Percentiles rank a stretch among this genome's conserved stretches.
These are phyloP conservation scores for Massospora cicadina DNA, from an alignment of 371 early-diverging fungal genomes.

Conservation along the genomic window DNA sequence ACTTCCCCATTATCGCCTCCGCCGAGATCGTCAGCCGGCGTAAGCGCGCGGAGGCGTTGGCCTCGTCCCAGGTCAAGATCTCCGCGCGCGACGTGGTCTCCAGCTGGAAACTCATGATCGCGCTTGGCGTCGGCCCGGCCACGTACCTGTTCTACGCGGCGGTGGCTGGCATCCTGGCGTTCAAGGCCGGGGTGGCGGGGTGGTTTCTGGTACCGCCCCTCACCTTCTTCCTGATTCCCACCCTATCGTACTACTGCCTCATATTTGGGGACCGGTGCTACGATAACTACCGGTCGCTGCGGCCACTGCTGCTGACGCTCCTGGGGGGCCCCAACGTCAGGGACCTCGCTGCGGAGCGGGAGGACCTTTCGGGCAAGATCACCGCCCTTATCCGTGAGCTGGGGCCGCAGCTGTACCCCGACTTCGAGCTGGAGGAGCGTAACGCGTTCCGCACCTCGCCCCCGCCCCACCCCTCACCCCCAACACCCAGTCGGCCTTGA, in stretches of 20 bases:
- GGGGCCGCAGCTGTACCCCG: conserved; percentile 67
- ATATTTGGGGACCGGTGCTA: conserved; percentile 74
- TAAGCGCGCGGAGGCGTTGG: conserved; percentile 75
- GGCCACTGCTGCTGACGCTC: conserved; percentile 62
- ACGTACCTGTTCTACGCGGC: conserved; percentile 53
- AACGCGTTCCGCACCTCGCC: not conserved
- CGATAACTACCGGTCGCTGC: conserved; percentile 70
- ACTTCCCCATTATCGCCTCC: conserved; percentile 57
- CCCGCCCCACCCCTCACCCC: conserved; percentile 7
- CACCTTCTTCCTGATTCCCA: conserved; percentile 39
- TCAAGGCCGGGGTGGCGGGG: conserved; percentile 23
- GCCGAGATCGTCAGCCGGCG: conserved; percentile 47
- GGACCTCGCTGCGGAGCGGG: conserved; percentile 39
- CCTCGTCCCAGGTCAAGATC: conserved; percentile 79
- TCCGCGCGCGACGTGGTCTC: conserved; percentile 88
- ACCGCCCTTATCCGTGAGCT: conserved; percentile 65
- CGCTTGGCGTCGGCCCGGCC: conserved; percentile 55
- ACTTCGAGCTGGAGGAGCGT: conserved; percentile 39
- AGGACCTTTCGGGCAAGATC: conserved; percentile 55
- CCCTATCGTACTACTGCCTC: conserved; percentile 64
- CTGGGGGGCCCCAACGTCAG: conserved; percentile 27
- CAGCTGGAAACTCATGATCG: conserved; percentile 87
- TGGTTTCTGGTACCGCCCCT: conserved; percentile 25
- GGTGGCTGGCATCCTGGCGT: conserved; percentile 23
- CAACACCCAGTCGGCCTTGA: conserved; percentile 1